A percentile compares a stretch with the other conserved stretches of the same genome.
phyloP scores from a whole-genome alignment of 371 early-diverging fungal genomes.

The Syncephalastrum contaminatum region DNA sequence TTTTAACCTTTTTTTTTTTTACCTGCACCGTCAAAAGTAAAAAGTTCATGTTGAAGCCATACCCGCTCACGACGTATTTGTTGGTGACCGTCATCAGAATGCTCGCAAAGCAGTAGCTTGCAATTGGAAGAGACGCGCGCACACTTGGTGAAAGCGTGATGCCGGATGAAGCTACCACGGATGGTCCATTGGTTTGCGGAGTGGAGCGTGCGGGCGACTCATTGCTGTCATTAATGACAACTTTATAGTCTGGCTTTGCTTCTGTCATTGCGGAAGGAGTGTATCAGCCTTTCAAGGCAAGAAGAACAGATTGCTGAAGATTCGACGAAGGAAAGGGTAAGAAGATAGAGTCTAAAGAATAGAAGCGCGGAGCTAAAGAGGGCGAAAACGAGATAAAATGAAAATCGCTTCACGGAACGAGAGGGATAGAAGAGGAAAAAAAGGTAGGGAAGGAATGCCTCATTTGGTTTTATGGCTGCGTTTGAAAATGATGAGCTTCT shows the following conservation, averaged over 20 bases:
- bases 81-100: constrained; percentile 97
- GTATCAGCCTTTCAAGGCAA: neutral
- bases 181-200: constrained; percentile 6
- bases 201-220: constrained; percentile 1
- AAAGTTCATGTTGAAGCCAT: constrained; percentile 89
- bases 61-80: constrained; percentile 89
- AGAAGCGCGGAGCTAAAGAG: too few species aligned
- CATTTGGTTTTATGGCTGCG: too few species aligned
- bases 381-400: too few species aligned
- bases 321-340: too few species aligned
- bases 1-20: constrained; percentile 3
- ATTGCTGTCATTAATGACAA: constrained; percentile 16
- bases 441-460: too few species aligned
- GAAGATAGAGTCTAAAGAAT: too few species aligned
- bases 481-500: too few species aligned
- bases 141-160: constrained; percentile 42
- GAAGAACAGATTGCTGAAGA: too few species aligned
- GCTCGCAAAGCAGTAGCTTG: constrained; percentile 87
- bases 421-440: too few species aligned
- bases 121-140: constrained; percentile 65
- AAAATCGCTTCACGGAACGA: too few species aligned
- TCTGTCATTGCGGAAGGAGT: constrained; percentile 8
- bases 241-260: constrained; percentile 23
- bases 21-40: constrained; percentile 88
- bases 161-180: constrained; percentile 35